Percentiles rank a stretch among this genome's conserved stretches.
phyloP scores from a whole-genome alignment of 2,329 filamentous ascomycete genomes.

The Xylaria sp. region DNA sequence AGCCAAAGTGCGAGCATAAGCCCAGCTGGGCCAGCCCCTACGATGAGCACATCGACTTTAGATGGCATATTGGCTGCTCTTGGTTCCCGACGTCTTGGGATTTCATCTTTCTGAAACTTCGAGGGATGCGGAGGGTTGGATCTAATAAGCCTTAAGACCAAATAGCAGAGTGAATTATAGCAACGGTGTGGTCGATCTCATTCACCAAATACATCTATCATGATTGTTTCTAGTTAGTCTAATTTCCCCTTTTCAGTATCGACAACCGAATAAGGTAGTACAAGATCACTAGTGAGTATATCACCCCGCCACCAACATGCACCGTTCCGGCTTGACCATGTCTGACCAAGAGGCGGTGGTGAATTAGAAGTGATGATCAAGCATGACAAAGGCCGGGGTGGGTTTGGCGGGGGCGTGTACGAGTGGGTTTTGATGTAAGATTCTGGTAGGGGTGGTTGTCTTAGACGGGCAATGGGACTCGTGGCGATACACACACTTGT shows the following conservation, averaged over 20 bases:
- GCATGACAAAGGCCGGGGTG: constrained; percentile 37
- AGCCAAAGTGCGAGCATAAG: constrained; percentile 59
- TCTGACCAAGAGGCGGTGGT: constrained; percentile 28
- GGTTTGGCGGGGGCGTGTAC: constrained; percentile 31
- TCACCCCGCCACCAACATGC: constrained; percentile 6
- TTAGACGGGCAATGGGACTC: constrained; percentile 11
- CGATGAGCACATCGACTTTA: constrained; percentile 51
- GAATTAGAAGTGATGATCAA: constrained; percentile 40
- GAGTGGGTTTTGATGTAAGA: constrained; percentile 9
- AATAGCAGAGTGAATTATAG: neutral
- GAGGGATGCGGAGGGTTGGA: neutral
- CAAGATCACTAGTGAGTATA: neutral
- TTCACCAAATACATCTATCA: constrained; percentile 3
- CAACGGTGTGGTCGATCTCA: neutral
- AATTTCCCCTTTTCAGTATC: constrained; percentile 3
- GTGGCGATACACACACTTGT: neutral
- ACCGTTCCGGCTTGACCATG: constrained; percentile 11
- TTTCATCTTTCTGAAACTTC: constrained; percentile 6
- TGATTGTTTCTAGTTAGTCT: constrained; percentile 6
- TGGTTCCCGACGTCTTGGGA: neutral
- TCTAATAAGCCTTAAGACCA: constrained; percentile 6
- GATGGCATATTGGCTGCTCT: constrained; percentile 21
- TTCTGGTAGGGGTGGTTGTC: constrained; percentile 14
- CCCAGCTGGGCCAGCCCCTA: constrained; percentile 56
- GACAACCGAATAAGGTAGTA: constrained; percentile 13